A percentile compares a stretch with the other conserved stretches of the same genome.
These are phyloP conservation scores for Strobilomyces dryophilus DNA, from an alignment of 768 basidiomycete genomes.

Conservation along the genomic window DNA sequence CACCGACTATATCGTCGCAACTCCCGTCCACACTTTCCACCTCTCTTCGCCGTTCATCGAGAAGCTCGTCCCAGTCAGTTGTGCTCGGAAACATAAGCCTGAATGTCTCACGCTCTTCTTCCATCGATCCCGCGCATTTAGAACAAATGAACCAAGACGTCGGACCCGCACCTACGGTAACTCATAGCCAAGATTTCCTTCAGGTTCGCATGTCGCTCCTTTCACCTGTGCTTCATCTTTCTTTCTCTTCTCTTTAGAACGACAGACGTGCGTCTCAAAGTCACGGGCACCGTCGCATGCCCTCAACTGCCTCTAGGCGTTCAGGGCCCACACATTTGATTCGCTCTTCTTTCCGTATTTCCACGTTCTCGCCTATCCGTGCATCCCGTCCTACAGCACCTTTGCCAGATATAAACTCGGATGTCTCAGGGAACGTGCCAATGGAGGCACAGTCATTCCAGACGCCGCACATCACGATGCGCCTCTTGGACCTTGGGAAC, in stretches of 20 bases:
- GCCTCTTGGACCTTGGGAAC: conserved; percentile 15
- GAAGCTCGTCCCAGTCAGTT: conserved; percentile 19
- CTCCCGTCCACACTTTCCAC: conserved; percentile 13
- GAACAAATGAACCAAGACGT: conserved; percentile 10
- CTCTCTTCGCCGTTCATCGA: conserved; percentile 22
- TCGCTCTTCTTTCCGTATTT: conserved; percentile 23
- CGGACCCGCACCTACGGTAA: conserved; percentile 12
- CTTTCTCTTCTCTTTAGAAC: conserved; percentile 16
- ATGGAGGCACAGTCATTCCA: conserved; percentile 2
- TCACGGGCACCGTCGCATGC: conserved; percentile 16
- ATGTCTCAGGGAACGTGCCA: neutral
- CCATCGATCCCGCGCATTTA: conserved; percentile 9
- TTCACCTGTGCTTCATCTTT: neutral
- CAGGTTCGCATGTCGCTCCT: conserved; percentile 20
- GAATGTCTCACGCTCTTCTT: conserved; percentile 22
- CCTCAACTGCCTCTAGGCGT: conserved; percentile 21
- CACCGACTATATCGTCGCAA: conserved; percentile 14
- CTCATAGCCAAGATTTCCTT: conserved; percentile 26
- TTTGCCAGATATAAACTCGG: neutral
- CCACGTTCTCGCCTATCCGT: conserved; percentile 15
- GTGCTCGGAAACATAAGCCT: conserved; percentile 26
- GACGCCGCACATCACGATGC: conserved; percentile 12
- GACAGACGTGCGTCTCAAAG: conserved; percentile 13
- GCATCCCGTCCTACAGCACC: neutral
- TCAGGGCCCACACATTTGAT: conserved; percentile 4